These are phyloP conservation scores for Mycena pura DNA, from an alignment of 768 basidiomycete species.

Conservation along the genomic window DNA sequence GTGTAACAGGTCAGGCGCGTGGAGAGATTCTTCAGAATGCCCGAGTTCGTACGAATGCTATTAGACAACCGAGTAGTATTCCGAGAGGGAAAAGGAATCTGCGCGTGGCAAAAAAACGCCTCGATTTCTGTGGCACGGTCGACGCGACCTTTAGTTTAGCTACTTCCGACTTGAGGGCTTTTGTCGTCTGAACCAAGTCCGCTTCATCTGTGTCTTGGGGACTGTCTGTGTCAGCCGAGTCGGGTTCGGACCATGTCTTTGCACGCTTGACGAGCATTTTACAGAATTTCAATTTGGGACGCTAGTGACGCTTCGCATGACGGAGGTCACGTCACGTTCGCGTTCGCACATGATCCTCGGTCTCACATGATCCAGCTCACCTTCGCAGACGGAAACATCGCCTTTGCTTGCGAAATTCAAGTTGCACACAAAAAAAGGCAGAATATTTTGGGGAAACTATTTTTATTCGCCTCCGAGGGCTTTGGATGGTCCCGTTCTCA, in stretches of 20 bases:
- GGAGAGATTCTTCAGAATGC: background rate
- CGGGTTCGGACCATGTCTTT: conserved; percentile 35
- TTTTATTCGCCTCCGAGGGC: too few species aligned
- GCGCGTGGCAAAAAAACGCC: conserved; percentile 41
- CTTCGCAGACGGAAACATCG: too few species aligned
- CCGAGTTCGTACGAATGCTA: conserved; percentile 52
- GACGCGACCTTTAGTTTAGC: conserved; percentile 34
- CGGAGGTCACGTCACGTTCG: too few species aligned
- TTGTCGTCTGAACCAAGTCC: background rate
- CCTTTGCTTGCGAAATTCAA: too few species aligned
- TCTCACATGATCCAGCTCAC: too few species aligned
- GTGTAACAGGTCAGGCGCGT: background rate
- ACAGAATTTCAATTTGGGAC: background rate
- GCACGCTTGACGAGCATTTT: conserved; percentile 44
- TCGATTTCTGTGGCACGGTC: conserved; percentile 30
- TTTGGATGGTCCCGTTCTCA: too few species aligned
- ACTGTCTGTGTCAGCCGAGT: conserved; percentile 9
- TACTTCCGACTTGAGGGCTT: conserved; percentile 23
- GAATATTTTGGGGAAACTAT: too few species aligned
- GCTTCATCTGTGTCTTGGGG: background rate
- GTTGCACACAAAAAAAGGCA: too few species aligned
- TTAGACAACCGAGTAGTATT: conserved; percentile 64
- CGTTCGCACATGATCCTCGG: too few species aligned
- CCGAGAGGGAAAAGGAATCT: conserved; percentile 78
- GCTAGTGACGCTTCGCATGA: too few species aligned